phyloP scores from a whole-genome alignment of 257 asterid genomes.

The Asclepias syriaca region DNA sequence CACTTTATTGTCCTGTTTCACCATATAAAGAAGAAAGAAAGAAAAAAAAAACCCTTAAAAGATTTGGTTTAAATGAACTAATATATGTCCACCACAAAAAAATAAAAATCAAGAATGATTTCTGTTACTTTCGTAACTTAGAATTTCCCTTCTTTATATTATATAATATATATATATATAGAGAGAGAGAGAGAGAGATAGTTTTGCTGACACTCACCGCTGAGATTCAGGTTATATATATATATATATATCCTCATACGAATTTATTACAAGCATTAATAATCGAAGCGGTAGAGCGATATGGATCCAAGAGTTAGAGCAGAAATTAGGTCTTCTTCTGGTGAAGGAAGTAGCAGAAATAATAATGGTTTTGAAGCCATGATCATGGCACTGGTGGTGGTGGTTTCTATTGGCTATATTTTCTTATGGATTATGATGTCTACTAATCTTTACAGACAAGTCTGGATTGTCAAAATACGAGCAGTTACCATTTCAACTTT shows the following conservation, averaged over 20 bases:
- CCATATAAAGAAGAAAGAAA: too few species aligned
- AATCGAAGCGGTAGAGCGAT: background rate
- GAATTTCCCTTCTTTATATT: background rate
- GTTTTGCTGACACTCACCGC: background rate
- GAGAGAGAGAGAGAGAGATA: background rate
- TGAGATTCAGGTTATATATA: background rate
- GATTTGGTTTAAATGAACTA: too few species aligned
- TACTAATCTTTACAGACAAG: constrained; percentile 33
- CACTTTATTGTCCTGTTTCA: too few species aligned
- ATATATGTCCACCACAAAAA: too few species aligned
- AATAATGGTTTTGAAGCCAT: constrained; percentile 19
- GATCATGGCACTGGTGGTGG: constrained; percentile 32
- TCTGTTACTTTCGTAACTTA: too few species aligned
- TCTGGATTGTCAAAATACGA: constrained; percentile 51
- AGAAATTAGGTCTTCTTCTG: background rate
- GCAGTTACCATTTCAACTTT: constrained; percentile 49
- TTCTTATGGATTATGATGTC: constrained; percentile 59
- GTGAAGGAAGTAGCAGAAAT: background rate
- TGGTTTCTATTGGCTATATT: constrained; percentile 44
- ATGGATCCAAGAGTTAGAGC: background rate
- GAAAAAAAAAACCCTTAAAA: too few species aligned
- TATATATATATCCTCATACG: background rate
- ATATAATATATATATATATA: background rate
- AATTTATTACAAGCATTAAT: too few species aligned
- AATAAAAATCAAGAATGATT: too few species aligned